Conservation (phyloP, 768 basidiomycete genomes). For the Leucocoprinus birnbaumii region DNA sequence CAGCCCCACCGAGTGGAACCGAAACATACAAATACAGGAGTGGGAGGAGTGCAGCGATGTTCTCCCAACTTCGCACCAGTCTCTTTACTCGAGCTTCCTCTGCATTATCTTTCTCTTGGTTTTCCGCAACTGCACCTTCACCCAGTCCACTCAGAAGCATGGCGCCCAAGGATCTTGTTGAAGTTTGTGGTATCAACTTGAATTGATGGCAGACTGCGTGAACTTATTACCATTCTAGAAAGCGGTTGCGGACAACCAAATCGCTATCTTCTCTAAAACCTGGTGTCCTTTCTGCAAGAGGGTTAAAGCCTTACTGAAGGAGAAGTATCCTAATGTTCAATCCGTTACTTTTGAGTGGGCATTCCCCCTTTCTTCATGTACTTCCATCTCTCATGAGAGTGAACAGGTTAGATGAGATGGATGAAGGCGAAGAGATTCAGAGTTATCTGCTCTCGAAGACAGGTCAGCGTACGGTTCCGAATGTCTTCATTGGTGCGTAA, state of each 20-base stretch:
- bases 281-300: constrained; percentile 50
- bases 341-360: constrained; percentile 48
- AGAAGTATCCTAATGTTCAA: constrained; percentile 33
- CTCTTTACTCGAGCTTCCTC: constrained; percentile 25
- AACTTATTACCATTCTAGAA: no score
- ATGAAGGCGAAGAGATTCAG: constrained; percentile 65
- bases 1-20: no score
- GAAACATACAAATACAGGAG: no score
- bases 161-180: constrained; percentile 39
- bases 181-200: constrained; percentile 24
- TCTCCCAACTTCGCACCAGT: constrained; percentile 22
- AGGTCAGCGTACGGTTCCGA: constrained; percentile 70
- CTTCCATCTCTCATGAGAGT: not conserved
- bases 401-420: constrained; percentile 52
- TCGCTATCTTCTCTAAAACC: constrained; percentile 60
- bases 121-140: constrained; percentile 27
- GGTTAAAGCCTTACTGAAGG: constrained; percentile 45
- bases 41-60: no score
- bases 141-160: constrained; percentile 25
- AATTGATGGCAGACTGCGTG: no score
- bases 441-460: constrained; percentile 62
- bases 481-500: constrained; percentile 69
- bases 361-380: not conserved
- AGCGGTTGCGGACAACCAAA: constrained; percentile 45
- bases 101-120: constrained; percentile 23